Percentiles rank a stretch among this genome's conserved stretches.
Conservation (phyloP, 2,329 filamentous ascomycete genomes). For the Phialocephala sp. region DNA sequence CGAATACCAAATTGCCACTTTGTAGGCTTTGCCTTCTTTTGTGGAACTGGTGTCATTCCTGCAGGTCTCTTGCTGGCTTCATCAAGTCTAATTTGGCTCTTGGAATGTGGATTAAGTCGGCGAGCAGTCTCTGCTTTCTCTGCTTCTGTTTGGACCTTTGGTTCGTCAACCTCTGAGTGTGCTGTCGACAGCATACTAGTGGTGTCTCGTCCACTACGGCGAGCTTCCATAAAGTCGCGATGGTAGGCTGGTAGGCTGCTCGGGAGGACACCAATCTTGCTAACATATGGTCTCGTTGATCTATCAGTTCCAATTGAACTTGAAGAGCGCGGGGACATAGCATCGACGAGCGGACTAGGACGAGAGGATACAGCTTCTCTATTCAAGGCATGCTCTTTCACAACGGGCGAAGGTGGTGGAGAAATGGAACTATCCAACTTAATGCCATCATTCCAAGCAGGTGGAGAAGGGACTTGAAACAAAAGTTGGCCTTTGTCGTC, state of each 20-base stretch:
- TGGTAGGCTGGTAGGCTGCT: constrained; percentile 92
- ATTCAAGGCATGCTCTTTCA: constrained; percentile 26
- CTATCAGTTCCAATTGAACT: constrained; percentile 41
- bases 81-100: constrained; percentile 72
- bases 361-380: constrained; percentile 23
- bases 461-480: constrained; percentile 62
- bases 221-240: constrained; percentile 83
- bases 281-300: constrained; percentile 53
- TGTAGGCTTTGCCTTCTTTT: constrained; percentile 78
- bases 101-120: constrained; percentile 83
- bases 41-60: constrained; percentile 66
- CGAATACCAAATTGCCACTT: constrained; percentile 99
- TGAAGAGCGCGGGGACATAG: constrained; percentile 42
- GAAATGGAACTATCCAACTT: constrained; percentile 37
- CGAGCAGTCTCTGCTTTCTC: constrained; percentile 83
- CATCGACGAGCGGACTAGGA: constrained; percentile 37
- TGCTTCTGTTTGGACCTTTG: constrained; percentile 60
- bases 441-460: constrained; percentile 51
- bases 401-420: constrained; percentile 29
- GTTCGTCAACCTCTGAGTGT: constrained; percentile 47
- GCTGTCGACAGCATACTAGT: constrained; percentile 45
- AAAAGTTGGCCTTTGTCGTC: constrained; percentile 45
- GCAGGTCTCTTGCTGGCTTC: constrained; percentile 64
- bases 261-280: constrained; percentile 89
- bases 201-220: constrained; percentile 58